phyloP scores from a whole-genome alignment of 1,284 basidiomycete genomes.

The Tilletia indica region DNA sequence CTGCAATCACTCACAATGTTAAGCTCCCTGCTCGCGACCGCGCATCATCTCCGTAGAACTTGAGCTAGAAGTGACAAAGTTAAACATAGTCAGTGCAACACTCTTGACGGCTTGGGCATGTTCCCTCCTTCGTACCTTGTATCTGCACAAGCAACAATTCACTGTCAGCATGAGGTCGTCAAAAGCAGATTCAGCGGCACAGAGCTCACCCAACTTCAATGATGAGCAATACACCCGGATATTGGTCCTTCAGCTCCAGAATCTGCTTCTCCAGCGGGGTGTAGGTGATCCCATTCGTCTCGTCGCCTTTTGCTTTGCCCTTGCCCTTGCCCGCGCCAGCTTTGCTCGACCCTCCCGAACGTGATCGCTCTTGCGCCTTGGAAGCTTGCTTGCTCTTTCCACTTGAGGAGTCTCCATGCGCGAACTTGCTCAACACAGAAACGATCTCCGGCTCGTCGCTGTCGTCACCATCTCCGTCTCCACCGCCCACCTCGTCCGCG shows the following conservation, averaged over 20 bases:
- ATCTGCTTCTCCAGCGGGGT: slow-evolving; percentile 52
- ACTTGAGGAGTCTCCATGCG: background rate
- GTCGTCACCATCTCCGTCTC: background rate
- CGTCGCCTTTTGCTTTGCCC: background rate
- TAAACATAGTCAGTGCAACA: background rate
- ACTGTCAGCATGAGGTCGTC: background rate
- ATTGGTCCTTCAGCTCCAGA: slow-evolving; percentile 43
- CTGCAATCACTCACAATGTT: slow-evolving; percentile 62
- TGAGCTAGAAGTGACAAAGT: slow-evolving; percentile 62
- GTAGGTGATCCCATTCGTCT: background rate
- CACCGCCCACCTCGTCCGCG: background rate
- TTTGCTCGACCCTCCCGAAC: background rate
- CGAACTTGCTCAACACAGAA: background rate
- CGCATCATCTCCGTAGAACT: slow-evolving; percentile 82
- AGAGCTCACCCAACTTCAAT: slow-evolving; percentile 63
- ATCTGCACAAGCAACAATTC: background rate
- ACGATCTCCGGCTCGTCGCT: slow-evolving; percentile 1
- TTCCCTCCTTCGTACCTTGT: slow-evolving; percentile 29
- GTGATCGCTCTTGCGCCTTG: background rate
- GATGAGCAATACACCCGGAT: slow-evolving; percentile 76
- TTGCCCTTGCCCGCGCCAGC: background rate
- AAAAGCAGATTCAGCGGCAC: background rate
- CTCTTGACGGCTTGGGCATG: background rate
- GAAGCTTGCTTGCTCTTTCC: background rate
- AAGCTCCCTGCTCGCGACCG: slow-evolving; percentile 76